Conservation (phyloP, 768 basidiomycete genomes). For the Pisolithus sp. region DNA sequence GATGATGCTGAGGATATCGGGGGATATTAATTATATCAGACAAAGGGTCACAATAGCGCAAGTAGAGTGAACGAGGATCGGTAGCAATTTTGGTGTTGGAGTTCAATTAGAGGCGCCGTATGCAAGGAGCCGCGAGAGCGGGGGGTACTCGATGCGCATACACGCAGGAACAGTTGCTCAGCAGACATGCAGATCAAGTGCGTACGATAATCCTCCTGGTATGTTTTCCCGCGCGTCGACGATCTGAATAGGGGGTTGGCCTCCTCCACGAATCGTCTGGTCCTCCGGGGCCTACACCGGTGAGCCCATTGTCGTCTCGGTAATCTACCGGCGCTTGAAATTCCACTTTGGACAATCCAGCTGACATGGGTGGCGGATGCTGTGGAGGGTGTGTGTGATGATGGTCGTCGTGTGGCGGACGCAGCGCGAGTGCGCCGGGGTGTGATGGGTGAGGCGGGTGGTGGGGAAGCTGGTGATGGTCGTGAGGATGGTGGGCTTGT, state of each 20-base stretch:
- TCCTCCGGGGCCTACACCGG: background rate
- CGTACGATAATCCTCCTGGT: conserved; percentile 66
- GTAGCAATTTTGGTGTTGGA: no score
- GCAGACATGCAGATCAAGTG: background rate
- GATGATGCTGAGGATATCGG: no score
- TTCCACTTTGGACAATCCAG: conserved; percentile 21
- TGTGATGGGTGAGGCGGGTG: conserved; percentile 21
- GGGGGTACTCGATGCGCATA: no score
- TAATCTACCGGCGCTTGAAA: conserved; percentile 40
- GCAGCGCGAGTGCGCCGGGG: conserved; percentile 25
- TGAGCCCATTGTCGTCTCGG: conserved; percentile 34
- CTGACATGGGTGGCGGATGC: conserved; percentile 25
- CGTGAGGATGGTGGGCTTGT: background rate
- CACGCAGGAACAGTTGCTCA: no score
- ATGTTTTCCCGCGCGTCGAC: conserved; percentile 75
- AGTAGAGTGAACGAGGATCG: no score
- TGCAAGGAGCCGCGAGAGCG: no score
- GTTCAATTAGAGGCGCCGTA: no score
- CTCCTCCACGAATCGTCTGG: conserved; percentile 65
- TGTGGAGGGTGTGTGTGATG: no score
- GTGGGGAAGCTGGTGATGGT: conserved; percentile 24
- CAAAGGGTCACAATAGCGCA: no score
- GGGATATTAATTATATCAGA: no score
- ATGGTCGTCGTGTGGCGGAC: conserved; percentile 37
- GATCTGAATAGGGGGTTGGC: conserved; percentile 68